Conservation (phyloP, 2,329 filamentous ascomycete genomes). For the Aspergillus brasiliensis region DNA sequence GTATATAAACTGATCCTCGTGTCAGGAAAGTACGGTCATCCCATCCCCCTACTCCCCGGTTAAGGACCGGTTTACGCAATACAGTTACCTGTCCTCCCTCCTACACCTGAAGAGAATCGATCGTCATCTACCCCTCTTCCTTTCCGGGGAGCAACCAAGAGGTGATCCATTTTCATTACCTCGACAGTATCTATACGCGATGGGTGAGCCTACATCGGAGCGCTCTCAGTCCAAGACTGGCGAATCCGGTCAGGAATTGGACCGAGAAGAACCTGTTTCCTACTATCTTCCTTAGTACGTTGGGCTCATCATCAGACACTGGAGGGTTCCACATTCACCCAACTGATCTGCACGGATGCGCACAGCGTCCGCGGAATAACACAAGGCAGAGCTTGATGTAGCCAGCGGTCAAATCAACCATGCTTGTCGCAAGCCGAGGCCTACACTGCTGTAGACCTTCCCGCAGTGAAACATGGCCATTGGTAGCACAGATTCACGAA, state of each 20-base stretch:
- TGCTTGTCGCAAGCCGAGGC: neutral
- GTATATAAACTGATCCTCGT: conserved; percentile 3
- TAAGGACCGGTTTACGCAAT: neutral
- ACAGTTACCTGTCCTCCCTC: neutral
- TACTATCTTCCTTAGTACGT: neutral
- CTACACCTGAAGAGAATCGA: neutral
- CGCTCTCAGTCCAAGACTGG: neutral
- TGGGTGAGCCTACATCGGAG: neutral
- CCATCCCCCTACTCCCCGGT: neutral
- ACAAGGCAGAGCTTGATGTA: neutral
- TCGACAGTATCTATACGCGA: neutral
- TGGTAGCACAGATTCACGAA: neutral
- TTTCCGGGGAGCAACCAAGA: neutral
- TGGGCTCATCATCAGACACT: neutral
- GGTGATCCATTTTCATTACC: neutral
- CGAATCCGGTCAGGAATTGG: neutral
- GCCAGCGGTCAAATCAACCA: neutral
- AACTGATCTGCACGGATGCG: neutral
- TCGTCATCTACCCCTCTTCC: neutral
- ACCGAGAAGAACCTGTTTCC: neutral
- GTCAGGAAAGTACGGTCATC: neutral
- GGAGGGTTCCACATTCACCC: neutral
- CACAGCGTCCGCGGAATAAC: neutral
- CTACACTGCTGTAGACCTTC: neutral
- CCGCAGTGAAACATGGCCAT: conserved; percentile 3